phyloP scores from a whole-genome alignment of 1,284 basidiomycete species.

The Fomes fomentarius region DNA sequence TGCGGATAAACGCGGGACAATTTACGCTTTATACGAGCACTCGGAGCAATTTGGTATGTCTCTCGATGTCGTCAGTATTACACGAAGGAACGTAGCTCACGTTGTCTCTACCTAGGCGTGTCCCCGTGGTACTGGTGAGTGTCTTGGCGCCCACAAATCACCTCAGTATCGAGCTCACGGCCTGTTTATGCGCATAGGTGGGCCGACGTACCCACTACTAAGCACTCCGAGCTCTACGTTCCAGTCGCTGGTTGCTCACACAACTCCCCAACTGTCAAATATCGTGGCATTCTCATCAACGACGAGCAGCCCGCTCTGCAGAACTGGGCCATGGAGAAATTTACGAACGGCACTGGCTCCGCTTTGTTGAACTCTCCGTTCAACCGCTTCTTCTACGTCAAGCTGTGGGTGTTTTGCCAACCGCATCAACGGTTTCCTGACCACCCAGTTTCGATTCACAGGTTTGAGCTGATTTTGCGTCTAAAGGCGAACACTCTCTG shows the following conservation, averaged over 20 bases:
- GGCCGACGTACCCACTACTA: constrained; percentile 67
- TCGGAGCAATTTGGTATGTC: constrained; percentile 71
- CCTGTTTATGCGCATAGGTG: constrained; percentile 49
- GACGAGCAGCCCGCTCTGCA: constrained; percentile 41
- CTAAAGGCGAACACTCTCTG: constrained; percentile 74
- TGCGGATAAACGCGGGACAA: constrained; percentile 67
- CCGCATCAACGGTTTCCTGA: neutral
- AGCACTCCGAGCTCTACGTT: constrained; percentile 53
- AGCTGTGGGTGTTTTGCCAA: constrained; percentile 42
- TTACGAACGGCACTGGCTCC: constrained; percentile 64
- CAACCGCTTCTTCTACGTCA: constrained; percentile 67
- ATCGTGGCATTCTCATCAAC: constrained; percentile 65
- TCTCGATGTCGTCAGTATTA: no score
- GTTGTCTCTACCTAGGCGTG: constrained; percentile 43
- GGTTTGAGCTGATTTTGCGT: constrained; percentile 69
- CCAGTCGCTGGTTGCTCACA: constrained; percentile 56
- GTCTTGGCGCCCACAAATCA: constrained; percentile 15
- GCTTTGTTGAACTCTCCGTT: constrained; percentile 55
- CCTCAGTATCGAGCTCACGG: no score
- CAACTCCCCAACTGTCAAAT: constrained; percentile 71
- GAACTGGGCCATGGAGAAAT: constrained; percentile 66
- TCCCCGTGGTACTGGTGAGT: constrained; percentile 69
- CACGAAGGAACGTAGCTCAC: no score
- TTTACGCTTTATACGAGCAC: constrained; percentile 70
- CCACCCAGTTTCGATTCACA: constrained; percentile 25